Evolutionary conservation across 2,329 filamentous ascomycete species (phyloP), one percentile per base, ranked within the genome.

Genomic region (Lachnellula hyalina): DNA sequence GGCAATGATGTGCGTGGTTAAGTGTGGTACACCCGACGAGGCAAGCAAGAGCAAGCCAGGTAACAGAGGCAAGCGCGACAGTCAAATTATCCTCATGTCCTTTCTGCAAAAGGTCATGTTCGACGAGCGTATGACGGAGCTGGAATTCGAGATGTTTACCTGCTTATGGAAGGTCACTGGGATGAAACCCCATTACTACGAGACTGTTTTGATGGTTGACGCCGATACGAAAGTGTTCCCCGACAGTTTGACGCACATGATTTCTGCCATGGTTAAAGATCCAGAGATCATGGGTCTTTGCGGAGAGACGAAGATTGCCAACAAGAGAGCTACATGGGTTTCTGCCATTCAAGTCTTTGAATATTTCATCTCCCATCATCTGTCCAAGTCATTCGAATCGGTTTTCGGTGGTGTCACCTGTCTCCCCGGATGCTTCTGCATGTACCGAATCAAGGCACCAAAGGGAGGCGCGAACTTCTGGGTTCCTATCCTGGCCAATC

Each of bases 81-180:
- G 90, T 77, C 94, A 99, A 73, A 96, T 99, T 68, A 94, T 99
- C 65, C 81, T 99, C 63, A 99, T 99, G 94, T 96, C 92, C 5
- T 99, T 99, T 80, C 77, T 99, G 64, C 94, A 99, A 71, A 99
- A 99, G 77, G 94, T 99, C 69, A 99, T 99, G 94, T 99, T 99
- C 67, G 94, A 99, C 71, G 95, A 99, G 75, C 89, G 94, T 59
- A 99, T 99, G 94, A 99, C 95, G 17, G 93, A 99, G 72, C 86
- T 99, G 51, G 94, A 99, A 72, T 99, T 91, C 68, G 94, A 99
- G 70, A 97, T 99, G 89, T 99, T 99, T 78, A 99, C 97, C 70
- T 94, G 94, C 52, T 80, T 99, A 60, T 99, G 93, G 92, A 96
- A 96, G 72, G 90, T 99, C 45, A 99, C 94, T 17, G 95, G 95